Conservation (phyloP, 768 basidiomycete species). For the Galerina sulciceps region DNA sequence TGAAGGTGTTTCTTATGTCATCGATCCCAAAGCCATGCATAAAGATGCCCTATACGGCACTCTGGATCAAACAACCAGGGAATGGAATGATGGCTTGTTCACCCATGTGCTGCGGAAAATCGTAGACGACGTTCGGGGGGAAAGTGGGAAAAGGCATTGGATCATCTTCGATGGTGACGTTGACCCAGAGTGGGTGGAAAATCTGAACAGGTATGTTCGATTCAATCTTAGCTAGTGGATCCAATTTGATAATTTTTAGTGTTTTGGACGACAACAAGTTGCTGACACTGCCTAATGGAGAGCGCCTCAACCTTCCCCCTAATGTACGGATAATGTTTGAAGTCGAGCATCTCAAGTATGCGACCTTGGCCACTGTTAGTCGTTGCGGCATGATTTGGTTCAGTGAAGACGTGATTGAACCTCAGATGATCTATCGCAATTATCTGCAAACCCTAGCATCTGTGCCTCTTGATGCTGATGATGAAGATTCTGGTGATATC, state of each 20-base stretch:
- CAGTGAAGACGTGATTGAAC: constrained; percentile 93
- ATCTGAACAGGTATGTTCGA: constrained; percentile 87
- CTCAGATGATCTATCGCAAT: constrained; percentile 89
- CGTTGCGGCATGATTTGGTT: constrained; percentile 99
- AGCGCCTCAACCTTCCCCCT: constrained; percentile 93
- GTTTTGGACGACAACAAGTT: constrained; percentile 99
- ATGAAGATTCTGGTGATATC: constrained; percentile 74
- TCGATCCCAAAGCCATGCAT: constrained; percentile 99
- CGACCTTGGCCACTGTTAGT: constrained; percentile 97
- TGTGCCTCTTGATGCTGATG: constrained; percentile 84
- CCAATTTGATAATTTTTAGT: constrained; percentile 45
- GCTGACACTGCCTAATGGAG: constrained; percentile 95
- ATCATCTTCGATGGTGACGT: constrained; percentile 99
- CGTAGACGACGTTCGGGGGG: constrained; percentile 97
- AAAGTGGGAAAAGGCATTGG: constrained; percentile 96
- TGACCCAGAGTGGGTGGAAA: constrained; percentile 99
- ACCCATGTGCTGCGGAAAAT: constrained; percentile 98
- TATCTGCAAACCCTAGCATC: constrained; percentile 81
- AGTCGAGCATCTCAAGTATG: constrained; percentile 96
- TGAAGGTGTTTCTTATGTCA: constrained; percentile 94
- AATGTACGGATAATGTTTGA: constrained; percentile 99
- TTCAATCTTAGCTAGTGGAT: not conserved
- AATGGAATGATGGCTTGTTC: constrained; percentile 99
- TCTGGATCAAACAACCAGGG: constrained; percentile 93
- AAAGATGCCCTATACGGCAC: constrained; percentile 98